Conservation (phyloP, 108 stramenopile species). For the Skeletonema menzelii region DNA sequence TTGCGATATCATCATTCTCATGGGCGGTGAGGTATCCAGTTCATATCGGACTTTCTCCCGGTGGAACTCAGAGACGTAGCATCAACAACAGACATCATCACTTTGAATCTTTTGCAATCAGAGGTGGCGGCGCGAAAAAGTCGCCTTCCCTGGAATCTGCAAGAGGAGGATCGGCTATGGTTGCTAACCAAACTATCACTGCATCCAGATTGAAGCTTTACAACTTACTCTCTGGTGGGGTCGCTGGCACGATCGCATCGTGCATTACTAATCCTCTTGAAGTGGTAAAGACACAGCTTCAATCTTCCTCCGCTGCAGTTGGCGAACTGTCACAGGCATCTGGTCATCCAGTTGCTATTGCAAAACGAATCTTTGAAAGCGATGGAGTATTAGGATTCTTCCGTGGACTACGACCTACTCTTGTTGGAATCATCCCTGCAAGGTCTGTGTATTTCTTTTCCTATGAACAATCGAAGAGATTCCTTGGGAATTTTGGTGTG, state of each 20-base stretch:
- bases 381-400: slow-evolving; percentile 79
- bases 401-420: slow-evolving; percentile 79
- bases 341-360: slow-evolving; percentile 61
- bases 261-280: slow-evolving; percentile 85
- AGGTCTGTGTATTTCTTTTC: slow-evolving; percentile 91
- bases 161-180: slow-evolving; percentile 36
- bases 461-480: slow-evolving; percentile 67
- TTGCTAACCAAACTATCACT: slow-evolving; percentile 57
- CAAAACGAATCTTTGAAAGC: slow-evolving; percentile 63
- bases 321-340: slow-evolving; percentile 44
- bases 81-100: neutral
- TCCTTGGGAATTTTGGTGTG: slow-evolving; percentile 51
- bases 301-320: slow-evolving; percentile 67
- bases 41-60: neutral
- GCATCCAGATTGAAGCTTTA: slow-evolving; percentile 63
- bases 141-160: neutral
- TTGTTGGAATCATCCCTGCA: slow-evolving; percentile 91
- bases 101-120: neutral
- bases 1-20: neutral
- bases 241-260: slow-evolving; percentile 81
- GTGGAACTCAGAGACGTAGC: neutral
- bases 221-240: slow-evolving; percentile 78
- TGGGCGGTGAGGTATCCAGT: slow-evolving; percentile 1
- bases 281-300: slow-evolving; percentile 92
- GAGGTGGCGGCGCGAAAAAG: neutral